These are phyloP conservation scores for Chaetomium globosum DNA, from an alignment of 2,329 filamentous ascomycete genomes.

Conservation along the genomic window DNA sequence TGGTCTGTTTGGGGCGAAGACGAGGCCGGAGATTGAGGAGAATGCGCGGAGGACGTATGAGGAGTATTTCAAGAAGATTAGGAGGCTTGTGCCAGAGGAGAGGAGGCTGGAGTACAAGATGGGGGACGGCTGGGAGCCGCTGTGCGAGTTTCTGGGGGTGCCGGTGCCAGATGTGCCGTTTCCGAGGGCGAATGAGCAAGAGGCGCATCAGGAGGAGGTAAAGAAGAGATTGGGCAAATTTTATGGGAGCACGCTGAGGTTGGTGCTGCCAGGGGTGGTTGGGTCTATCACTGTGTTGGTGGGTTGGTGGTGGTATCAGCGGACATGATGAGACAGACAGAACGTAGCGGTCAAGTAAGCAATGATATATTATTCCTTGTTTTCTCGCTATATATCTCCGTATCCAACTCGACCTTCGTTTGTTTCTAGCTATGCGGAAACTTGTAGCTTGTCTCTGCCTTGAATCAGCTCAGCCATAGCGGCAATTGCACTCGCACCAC, in stretches of 20 bases:
- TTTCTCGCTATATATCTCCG: neutral
- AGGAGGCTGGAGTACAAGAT: slow-evolving; percentile 33
- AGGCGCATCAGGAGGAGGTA: slow-evolving; percentile 3
- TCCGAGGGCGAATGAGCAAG: slow-evolving; percentile 22
- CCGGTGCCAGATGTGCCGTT: slow-evolving; percentile 28
- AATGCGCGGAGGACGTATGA: slow-evolving; percentile 23
- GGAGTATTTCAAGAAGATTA: slow-evolving; percentile 30
- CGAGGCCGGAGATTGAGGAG: slow-evolving; percentile 2
- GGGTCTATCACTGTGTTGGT: neutral
- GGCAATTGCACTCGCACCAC: neutral
- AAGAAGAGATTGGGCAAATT: neutral
- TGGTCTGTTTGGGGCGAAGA: slow-evolving; percentile 17
- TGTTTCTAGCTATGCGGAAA: neutral
- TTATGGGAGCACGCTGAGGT: neutral
- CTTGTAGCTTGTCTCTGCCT: slow-evolving; percentile 1
- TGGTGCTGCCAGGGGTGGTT: neutral
- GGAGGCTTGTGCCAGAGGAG: slow-evolving; percentile 25
- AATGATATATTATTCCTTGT: neutral
- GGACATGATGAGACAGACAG: neutral
- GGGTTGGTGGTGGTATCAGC: neutral
- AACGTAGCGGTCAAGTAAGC: neutral
- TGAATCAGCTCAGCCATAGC: neutral
- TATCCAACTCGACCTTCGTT: neutral
- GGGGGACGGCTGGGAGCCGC: slow-evolving; percentile 35
- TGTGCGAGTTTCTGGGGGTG: slow-evolving; percentile 36